Evolutionary conservation across 306 rosid genomes (phyloP), one percentile per base, ranked within the genome.

Genomic region (Cucurbita moschata): DNA sequence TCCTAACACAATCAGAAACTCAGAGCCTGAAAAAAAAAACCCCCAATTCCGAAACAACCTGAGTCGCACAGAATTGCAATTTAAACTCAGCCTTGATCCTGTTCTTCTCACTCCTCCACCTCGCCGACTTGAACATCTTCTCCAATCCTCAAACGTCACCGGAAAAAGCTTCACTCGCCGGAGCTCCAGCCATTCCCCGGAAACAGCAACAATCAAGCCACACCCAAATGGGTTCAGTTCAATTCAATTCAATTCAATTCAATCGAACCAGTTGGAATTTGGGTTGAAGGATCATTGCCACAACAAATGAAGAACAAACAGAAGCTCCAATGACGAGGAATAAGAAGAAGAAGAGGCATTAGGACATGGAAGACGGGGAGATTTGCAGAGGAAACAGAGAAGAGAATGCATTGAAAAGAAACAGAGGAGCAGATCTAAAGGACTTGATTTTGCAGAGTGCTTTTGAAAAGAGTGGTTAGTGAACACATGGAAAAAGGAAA

Each of bases 31-130:
- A 7, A 54, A 30, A 30, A 19, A 19, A 19, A 19, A 19, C 19
- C 19, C 19, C 19, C 19, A 19, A 19, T 19, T 19, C 19, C 19
- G 0, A 19, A 19, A 19, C 19, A 19, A 92, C 99, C 97, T 88
- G 89, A 54, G 99, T 87, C 72, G 81, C 92, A 83, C 86, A 87
- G 79, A 94, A 91, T 44, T 89, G 88, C 75, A 94, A 87, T 72
- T 88, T 94, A 88, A 89, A 94, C 82, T 84, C 86, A 26, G 82
- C 84, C 59, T 88, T 89, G 88, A 91, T 57, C 81, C 83, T 89
- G 80, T 83, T 89, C 88, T 87, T 94, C 69, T 94, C 97, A 80
- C 82, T 84, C 78, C 89, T 88, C 99, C 99, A 89, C 87, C 90
- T 86, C 73, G 95, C 80, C 73, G 97, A 78, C 86, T 86, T 95